phyloP scores from a whole-genome alignment of 2,329 filamentous ascomycete genomes.

The Blastomyces gilchristii region DNA sequence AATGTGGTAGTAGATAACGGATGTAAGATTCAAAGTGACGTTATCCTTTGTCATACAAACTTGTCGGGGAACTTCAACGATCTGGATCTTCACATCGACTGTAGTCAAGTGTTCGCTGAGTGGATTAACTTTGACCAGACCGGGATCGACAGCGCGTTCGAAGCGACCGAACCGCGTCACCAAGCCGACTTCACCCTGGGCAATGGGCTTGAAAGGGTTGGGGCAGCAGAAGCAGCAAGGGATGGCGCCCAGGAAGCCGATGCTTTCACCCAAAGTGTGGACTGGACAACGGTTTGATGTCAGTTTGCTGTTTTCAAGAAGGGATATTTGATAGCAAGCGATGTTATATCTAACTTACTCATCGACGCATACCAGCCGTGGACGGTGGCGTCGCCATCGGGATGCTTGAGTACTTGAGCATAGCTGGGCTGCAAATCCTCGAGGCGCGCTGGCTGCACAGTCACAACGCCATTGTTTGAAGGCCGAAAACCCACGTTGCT shows the following conservation, averaged over 20 bases:
- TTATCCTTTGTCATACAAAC: conserved; percentile 99
- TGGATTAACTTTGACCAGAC: conserved; percentile 94
- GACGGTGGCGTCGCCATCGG: conserved; percentile 55
- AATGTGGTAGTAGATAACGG: conserved; percentile 99
- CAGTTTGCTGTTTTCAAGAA: conserved; percentile 1
- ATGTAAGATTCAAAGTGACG: conserved; percentile 83
- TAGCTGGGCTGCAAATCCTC: conserved; percentile 81
- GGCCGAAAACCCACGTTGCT: conserved; percentile 38
- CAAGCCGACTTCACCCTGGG: conserved; percentile 87
- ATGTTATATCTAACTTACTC: conserved; percentile 48
- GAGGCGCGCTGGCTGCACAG: conserved; percentile 66
- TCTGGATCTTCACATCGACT: conserved; percentile 98
- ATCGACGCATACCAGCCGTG: conserved; percentile 86
- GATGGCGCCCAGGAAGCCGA: conserved; percentile 74
- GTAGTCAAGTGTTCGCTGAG: conserved; percentile 81
- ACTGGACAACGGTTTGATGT: conserved; percentile 33
- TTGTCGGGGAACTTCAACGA: conserved; percentile 88
- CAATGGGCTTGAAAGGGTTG: conserved; percentile 88
- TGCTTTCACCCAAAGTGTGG: conserved; percentile 59
- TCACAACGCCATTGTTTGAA: conserved; percentile 45
- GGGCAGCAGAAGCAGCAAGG: conserved; percentile 88
- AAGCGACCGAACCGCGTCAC: conserved; percentile 92
- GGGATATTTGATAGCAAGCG: background rate
- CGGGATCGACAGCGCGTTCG: conserved; percentile 90
- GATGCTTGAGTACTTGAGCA: conserved; percentile 51